Evolutionary conservation across 768 basidiomycete species (phyloP), one percentile per base, ranked within the genome.

Genomic region (Leccinum disarticulatum): DNA sequence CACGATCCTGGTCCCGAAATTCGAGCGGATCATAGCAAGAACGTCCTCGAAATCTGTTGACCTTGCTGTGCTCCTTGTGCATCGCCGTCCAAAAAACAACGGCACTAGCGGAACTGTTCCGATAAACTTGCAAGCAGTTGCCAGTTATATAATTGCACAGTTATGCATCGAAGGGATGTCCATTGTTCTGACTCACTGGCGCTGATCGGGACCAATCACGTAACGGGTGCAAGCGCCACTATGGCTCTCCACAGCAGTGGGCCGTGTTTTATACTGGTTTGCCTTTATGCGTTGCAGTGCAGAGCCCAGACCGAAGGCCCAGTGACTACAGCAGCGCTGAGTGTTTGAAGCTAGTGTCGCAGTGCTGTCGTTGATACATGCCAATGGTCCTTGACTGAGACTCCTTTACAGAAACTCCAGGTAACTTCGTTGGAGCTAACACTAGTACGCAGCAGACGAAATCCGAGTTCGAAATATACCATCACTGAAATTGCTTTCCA

Each of bases 361-460:
- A 30, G 8, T n/a, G 27, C 17, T 30, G 13, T 8, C 28, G 25
- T 30, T 19, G 43, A 43, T 43, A 19, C 19, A 19, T 43, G 38
- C 9, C n/a, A 43, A 19, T 19, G 10, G 43, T 19, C 43, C n/a
- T 11, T 41, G 17, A 9, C 11, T 19, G 19, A 19, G 5, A 60
- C 61, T 61, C 59, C 49, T 43, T 43, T 33, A 13, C 11, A 33
- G 43, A 55, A 61, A 36, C 43, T 15, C 33, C 14, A 54, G 27
- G 36, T 30, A 27, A 25, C 15, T 30, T 28, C 35, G 22, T 58
- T 15, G 31, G 31, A 8, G 10, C n/a, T 15, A 41, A 33, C 11
- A 5, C 31, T 8, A n/a, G 10, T 22, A 30, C 38, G 22, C 47
- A 48, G 22, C 22, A 47, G 46, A 19, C 13, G 46, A 25, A 25